A percentile compares a stretch with the other conserved stretches of the same genome.
Evolutionary conservation across 2,329 filamentous ascomycete genomes (phyloP).

Genomic region (Juglanconis oblonga): DNA sequence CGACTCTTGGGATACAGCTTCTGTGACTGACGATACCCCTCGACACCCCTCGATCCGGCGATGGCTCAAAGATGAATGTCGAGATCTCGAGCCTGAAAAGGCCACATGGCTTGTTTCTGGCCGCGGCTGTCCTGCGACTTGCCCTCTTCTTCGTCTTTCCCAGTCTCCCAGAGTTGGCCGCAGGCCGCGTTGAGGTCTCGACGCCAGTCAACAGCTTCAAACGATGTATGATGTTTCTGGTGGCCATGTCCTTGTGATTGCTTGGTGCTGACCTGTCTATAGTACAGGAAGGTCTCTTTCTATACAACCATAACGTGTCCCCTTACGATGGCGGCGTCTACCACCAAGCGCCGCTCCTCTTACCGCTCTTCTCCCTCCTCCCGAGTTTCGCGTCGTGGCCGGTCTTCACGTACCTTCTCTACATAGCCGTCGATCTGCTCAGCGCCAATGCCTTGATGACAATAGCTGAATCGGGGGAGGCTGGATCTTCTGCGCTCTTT

Average conservation of each 20-base stretch:
- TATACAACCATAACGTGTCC: conserved; percentile 94
- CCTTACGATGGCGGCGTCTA: conserved; percentile 92
- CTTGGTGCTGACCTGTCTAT: conserved; percentile 2
- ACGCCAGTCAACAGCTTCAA: conserved; percentile 98
- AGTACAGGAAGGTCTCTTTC: conserved; percentile 96
- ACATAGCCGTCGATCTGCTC: conserved; percentile 75
- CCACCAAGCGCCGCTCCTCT: conserved; percentile 79
- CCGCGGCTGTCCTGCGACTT: conserved; percentile 75
- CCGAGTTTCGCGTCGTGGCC: conserved; percentile 66
- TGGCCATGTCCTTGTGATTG: background rate
- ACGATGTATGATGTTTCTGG: conserved; percentile 61
- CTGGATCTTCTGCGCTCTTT: conserved; percentile 70
- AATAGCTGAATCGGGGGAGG: conserved; percentile 80
- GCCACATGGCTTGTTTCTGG: conserved; percentile 67
- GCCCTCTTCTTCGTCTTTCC: conserved; percentile 80
- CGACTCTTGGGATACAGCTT: background rate
- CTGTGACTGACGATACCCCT: conserved; percentile 7
- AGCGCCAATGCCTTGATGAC: conserved; percentile 75
- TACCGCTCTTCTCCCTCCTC: conserved; percentile 87
- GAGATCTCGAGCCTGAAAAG: conserved; percentile 36
- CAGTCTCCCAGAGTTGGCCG: conserved; percentile 77
- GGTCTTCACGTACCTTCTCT: conserved; percentile 75
- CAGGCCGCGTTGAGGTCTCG: conserved; percentile 90
- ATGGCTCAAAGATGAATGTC: conserved; percentile 31
- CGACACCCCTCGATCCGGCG: conserved; percentile 4